Evolutionary conservation across 2,329 filamentous ascomycete genomes (phyloP), one percentile per base, ranked within the genome.

Genomic region (Leptographium radiaticola): DNA sequence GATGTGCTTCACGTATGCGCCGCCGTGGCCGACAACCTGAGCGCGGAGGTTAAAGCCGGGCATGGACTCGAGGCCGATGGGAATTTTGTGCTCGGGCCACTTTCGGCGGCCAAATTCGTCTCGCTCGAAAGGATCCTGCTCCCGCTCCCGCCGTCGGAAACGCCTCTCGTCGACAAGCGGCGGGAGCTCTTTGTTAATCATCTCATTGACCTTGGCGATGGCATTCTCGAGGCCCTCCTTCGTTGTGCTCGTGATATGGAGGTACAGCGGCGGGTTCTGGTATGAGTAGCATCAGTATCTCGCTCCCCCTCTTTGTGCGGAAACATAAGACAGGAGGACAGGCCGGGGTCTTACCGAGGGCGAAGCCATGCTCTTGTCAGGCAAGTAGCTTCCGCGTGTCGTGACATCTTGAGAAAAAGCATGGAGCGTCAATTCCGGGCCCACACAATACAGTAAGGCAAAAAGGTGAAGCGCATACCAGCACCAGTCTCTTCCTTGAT

Each of bases 401-500:
- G 93, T 98, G 77, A 98, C 89, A 90, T 98, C 93, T 97, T 89
- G 71, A 72, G 69, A 74, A 66, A 79, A 81, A 65, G 75, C 81
- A 74, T 81, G 80, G 70, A 79, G n/a, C 30, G 70, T 57, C 51
- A 58, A 52, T 51, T 18, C 31, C 34, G 12, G 52, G 12, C 42
- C 51, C 51, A 52, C 50, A 48, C 33, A 43, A 39, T n/a, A 30
- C 25, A 15, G 12, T 18, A 25, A 36, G 20, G 36, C 16, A 12
- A 31, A 34, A 39, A 48, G 46, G 25, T 71, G 72, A 74, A 69
- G 73, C 76, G 81, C 90, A 84, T 98, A 98, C 93, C 93, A 79
- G 93, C 91, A 80, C 93, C 93, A 84, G 91, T 97, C 66, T 96
- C 89, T 76, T 96, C 91, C 85, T 95, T 95, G 66, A 98, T 98